Conservation (phyloP, 352 stramenopile genomes). For the Phytopythium sindhum region DNA sequence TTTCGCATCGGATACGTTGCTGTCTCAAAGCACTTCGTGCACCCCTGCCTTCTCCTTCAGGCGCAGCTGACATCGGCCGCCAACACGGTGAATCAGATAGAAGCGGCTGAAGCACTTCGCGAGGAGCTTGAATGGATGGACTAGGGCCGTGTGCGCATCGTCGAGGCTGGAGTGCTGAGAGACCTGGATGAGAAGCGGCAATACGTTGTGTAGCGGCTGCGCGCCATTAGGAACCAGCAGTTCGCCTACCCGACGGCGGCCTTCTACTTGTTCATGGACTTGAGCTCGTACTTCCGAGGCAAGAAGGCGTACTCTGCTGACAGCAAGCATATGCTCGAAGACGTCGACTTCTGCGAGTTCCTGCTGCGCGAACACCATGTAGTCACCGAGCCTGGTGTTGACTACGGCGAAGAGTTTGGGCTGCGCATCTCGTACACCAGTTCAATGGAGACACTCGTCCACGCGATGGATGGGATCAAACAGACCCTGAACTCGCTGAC, state of each 20-base stretch:
- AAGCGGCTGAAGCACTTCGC: slow-evolving; percentile 86
- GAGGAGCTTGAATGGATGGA: slow-evolving; percentile 66
- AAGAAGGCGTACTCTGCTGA: slow-evolving; percentile 34
- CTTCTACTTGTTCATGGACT: slow-evolving; percentile 96
- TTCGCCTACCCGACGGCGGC: slow-evolving; percentile 88
- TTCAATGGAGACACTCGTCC: slow-evolving; percentile 80
- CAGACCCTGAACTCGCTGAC: slow-evolving; percentile 46
- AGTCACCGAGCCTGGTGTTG: slow-evolving; percentile 93
- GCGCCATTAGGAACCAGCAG: slow-evolving; percentile 74
- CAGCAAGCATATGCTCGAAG: slow-evolving; percentile 25
- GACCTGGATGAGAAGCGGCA: slow-evolving; percentile 86
- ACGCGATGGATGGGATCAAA: slow-evolving; percentile 63
- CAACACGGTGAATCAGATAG: slow-evolving; percentile 90
- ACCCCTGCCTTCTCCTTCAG: slow-evolving; percentile 91
- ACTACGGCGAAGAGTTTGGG: slow-evolving; percentile 91
- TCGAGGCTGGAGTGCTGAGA: slow-evolving; percentile 23
- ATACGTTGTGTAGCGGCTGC: slow-evolving; percentile 80
- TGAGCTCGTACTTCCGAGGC: slow-evolving; percentile 66
- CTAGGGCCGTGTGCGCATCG: slow-evolving; percentile 44
- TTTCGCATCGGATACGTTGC: slow-evolving; percentile 92
- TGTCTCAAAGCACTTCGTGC: slow-evolving; percentile 64
- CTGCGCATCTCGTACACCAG: slow-evolving; percentile 96
- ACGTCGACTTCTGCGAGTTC: slow-evolving; percentile 88
- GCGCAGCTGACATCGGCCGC: slow-evolving; percentile 95
- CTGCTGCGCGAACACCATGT: slow-evolving; percentile 89